These are phyloP conservation scores for Tillandsia leiboldiana DNA, from an alignment of 176 grass and related monocot species.

Conservation along the genomic window DNA sequence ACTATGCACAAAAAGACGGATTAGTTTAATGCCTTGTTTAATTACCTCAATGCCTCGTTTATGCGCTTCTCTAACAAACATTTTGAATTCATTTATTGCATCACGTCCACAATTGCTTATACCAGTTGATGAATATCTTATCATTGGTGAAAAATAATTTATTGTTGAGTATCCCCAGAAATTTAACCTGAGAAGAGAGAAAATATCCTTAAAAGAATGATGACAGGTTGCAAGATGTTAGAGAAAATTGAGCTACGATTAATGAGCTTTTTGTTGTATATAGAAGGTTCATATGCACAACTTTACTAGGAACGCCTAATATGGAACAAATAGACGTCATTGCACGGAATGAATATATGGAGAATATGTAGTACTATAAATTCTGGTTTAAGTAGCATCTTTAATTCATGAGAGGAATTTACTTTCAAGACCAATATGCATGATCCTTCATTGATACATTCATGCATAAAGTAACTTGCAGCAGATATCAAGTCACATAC, in stretches of 20 bases:
- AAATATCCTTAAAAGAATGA: constrained; percentile 10
- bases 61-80: constrained; percentile 80
- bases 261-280: neutral
- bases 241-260: neutral
- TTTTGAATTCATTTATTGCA: constrained; percentile 93
- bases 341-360: neutral
- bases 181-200: constrained; percentile 55
- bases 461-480: constrained; percentile 3
- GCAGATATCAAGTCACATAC: constrained; percentile 35
- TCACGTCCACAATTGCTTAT: constrained; percentile 44
- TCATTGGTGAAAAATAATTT: constrained; percentile 95
- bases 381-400: neutral
- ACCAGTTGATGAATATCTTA: constrained; percentile 65
- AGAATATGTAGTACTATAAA: neutral
- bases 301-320: neutral
- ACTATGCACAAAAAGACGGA: neutral
- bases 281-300: no score
- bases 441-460: no score
- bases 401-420: neutral
- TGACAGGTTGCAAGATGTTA: neutral
- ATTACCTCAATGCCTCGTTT: constrained; percentile 90
- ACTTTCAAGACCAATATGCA: neutral
- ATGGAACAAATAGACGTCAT: neutral
- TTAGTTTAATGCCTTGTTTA: constrained; percentile 1
- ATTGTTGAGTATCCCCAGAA: constrained; percentile 95